Evolutionary conservation across 345 rosid genomes (phyloP), one percentile per base, ranked within the genome.

Genomic region (Gossypium rotundifolium): DNA sequence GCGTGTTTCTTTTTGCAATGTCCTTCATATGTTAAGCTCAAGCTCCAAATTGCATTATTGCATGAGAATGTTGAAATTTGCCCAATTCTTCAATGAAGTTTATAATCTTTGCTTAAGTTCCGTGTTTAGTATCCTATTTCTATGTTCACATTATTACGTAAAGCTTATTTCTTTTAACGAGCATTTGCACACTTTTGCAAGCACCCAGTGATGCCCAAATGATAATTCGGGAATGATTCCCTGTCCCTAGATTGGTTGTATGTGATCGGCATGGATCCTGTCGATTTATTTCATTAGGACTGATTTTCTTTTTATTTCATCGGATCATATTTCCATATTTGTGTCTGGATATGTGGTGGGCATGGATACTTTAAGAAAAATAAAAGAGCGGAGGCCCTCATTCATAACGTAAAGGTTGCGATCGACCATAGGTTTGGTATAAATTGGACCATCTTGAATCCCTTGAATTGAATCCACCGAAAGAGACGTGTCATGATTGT

Each of bases 201-300:
- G 94, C 94, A 64, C 99, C 38, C 91, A 81, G 45, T 69, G 99
- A 95, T 81, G 80, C 96, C 7, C 87, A 83, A 70, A 77, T 89
- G 84, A 84, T 95, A 73, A 87, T 89, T 40, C 84, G 48, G 74
- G 99, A 93, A 54, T 98, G 97, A 23, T 95, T 95, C 80, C 99
- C 99, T 16, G 97, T 90, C 58, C 97, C 99, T 18, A 90, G 98
- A 88, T 72, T 93, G 84, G 99, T 95, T 64, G 91, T 95, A 9
- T 95, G 99, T 74, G 98, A 95, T 83, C 99, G 93, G 84, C 99
- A 95, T 84, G 99, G 99, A 74, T 95, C 99, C 33, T 98, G 99
- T 91, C 58, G 59, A 87, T 82, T 33, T 33, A 33, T 33, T 33
- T 33, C 40, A 33, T 1, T 33, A 5, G 40, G 40, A 33, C 40